Evolutionary conservation across 1,139 yeast genomes (phyloP), one percentile per base, ranked within the genome.

Genomic region (Lodderomyces margitis): DNA sequence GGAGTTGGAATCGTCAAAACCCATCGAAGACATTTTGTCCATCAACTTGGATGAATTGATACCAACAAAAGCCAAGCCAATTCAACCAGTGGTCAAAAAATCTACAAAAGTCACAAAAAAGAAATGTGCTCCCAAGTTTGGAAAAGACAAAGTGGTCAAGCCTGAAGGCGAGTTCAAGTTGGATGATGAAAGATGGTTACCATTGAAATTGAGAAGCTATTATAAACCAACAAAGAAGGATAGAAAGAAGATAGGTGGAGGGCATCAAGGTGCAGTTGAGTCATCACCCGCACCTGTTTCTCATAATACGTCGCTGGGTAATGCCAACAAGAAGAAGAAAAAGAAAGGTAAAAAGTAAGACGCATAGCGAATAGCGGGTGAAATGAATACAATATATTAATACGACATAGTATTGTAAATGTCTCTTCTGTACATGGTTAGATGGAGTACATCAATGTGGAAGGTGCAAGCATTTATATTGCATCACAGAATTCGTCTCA

Each of bases 141-240:
- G 75, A 33, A 49, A 66, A 21, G 53, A 55, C 52, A 76, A 70
- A 52, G 57, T 61, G 1, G 35, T 66, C 36, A 62, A 64, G 44
- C 63, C 68, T 5, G 60, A 54, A 21, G 58, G 56, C 7, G 64
- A 67, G 36, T 55, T 66, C 27, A 50, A 42, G 14, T 54, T 70
- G 40, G 77, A 73, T 47, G 56, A 56, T 25, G 97, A 91, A 61
- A 81, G 97, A 66, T 91, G 98, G 98, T 65, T 89, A 41, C 95
- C 97, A 23, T 57, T 86, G 74, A 83, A 81, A 56, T 92, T 89
- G 58, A 78, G 98, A 61, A 78, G 89, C 5, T 81, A 83, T 52
- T 89, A 86, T 66, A 87, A 80, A 61, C 88, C 95, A 15, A 83
- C 85, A 55, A 82, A 80, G 58, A 76, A 78, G 46, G 75, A 72